Percentiles rank a stretch among this genome's conserved stretches.
These are phyloP conservation scores for Eucalyptus cladocalyx DNA, from an alignment of 345 rosid genomes.

Conservation along the genomic window DNA sequence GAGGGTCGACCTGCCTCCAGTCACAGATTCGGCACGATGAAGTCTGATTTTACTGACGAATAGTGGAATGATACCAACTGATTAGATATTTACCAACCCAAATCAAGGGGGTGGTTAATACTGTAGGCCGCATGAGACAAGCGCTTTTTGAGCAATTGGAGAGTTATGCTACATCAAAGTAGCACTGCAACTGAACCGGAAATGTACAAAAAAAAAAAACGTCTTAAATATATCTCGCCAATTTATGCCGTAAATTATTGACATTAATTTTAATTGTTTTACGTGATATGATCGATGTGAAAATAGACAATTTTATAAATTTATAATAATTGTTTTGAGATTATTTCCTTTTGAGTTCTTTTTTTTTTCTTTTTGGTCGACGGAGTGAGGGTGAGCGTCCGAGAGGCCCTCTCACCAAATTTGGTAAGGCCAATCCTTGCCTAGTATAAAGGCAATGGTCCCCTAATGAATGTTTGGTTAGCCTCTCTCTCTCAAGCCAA, in stretches of 20 bases:
- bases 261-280: no score
- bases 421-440: neutral
- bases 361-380: neutral
- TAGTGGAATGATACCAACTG: neutral
- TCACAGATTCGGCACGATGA: neutral
- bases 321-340: no score
- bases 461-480: neutral
- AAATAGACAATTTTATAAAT: no score
- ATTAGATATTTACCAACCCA: neutral
- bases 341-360: no score
- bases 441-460: neutral
- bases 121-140: neutral
- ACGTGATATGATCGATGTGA: fast-evolving
- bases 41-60: neutral
- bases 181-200: neutral
- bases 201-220: no score
- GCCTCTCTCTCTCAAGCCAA: neutral
- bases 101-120: neutral
- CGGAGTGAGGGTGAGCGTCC: neutral
- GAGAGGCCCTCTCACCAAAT: no score
- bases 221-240: fast-evolving
- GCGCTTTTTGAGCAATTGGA: neutral
- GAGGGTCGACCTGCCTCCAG: neutral
- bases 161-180: neutral
- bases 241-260: no score